phyloP scores from a whole-genome alignment of 495 filamentous ascomycete species.

The Xylaria curta region DNA sequence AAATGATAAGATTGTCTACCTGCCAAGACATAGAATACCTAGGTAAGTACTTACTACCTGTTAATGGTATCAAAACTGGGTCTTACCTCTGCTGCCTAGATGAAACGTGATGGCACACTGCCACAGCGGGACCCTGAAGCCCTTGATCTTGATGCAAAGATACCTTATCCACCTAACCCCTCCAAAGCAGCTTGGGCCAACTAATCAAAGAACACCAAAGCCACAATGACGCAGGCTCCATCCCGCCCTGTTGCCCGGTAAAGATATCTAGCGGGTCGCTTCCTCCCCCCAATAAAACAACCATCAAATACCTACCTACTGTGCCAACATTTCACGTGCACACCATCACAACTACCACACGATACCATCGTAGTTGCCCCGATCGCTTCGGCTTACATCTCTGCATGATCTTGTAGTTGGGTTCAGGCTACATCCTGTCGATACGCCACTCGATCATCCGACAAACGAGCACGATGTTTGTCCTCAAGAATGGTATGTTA shows the following conservation, averaged over 20 bases:
- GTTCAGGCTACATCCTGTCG: slow-evolving; percentile 8
- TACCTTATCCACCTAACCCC: background rate
- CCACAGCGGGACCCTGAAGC: background rate
- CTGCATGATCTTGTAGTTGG: background rate
- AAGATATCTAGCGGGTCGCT: slow-evolving; percentile 4
- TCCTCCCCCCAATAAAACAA: slow-evolving; percentile 13
- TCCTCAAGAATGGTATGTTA: slow-evolving; percentile 45
- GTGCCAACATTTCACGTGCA: background rate
- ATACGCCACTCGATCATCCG: background rate
- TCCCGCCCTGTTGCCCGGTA: slow-evolving; percentile 16
- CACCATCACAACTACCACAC: background rate
- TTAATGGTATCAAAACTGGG: background rate
- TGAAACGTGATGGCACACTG: background rate
- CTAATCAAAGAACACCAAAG: background rate
- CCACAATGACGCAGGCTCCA: slow-evolving; percentile 18
- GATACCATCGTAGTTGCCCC: background rate
- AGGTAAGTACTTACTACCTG: no score
- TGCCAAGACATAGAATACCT: no score
- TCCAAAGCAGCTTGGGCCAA: background rate
- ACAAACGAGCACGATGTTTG: slow-evolving; percentile 39
- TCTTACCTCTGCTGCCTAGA: background rate
- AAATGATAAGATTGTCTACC: no score
- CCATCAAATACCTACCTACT: background rate
- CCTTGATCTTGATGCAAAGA: background rate
- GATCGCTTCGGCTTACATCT: background rate